Conservation (phyloP, 2,329 filamentous ascomycete species). For the Talaromyces amestolkiae region DNA sequence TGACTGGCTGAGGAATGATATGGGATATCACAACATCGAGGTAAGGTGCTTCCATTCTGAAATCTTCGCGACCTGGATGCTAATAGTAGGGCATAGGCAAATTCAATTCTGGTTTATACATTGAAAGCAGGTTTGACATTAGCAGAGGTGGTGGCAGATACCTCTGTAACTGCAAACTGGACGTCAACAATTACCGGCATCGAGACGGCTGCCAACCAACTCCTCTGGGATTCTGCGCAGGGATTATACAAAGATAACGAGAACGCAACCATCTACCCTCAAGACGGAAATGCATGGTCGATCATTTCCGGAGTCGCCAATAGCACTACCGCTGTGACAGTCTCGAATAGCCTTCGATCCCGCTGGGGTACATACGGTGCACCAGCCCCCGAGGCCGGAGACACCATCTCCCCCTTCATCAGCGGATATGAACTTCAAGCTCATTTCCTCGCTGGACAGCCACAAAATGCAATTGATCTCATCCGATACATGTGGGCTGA, state of each 20-base stretch:
- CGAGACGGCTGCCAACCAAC: neutral
- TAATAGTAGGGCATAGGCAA: neutral
- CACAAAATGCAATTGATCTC: neutral
- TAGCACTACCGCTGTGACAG: neutral
- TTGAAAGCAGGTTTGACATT: neutral
- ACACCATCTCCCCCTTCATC: constrained; percentile 45
- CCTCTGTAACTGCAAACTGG: neutral
- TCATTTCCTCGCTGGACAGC: constrained; percentile 41
- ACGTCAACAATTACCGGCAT: neutral
- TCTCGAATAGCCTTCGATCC: neutral
- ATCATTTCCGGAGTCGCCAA: neutral
- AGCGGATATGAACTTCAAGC: constrained; percentile 45
- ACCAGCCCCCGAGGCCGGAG: constrained; percentile 42
- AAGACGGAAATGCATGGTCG: neutral
- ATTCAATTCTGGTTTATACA: neutral
- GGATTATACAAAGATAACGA: neutral
- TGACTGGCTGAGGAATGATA: neutral
- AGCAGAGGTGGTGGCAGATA: neutral
- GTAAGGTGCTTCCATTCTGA: neutral
- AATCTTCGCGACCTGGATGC: neutral
- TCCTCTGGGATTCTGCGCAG: neutral
- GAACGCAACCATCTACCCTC: neutral
- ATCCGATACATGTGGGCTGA: neutral
- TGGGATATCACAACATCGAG: neutral
- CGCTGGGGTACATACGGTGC: constrained; percentile 45